A percentile compares a stretch with the other conserved stretches of the same genome.
Evolutionary conservation across 2,329 filamentous ascomycete species (phyloP).

Genomic region (Talaromyces sp.): DNA sequence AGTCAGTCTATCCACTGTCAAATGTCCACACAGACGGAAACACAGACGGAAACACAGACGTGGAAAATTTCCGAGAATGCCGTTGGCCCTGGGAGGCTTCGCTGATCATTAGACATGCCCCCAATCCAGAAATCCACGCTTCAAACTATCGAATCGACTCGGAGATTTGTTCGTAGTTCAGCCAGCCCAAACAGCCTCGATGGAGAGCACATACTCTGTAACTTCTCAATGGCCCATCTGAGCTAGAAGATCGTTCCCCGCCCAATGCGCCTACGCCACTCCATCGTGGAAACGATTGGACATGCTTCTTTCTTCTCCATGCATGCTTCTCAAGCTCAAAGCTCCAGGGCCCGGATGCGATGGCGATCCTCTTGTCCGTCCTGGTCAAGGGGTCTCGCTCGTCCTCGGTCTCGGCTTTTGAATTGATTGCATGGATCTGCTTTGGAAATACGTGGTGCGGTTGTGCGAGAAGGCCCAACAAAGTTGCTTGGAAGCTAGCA

Average conservation of each 20-base stretch:
- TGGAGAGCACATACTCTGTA: background rate
- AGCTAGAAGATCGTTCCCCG: background rate
- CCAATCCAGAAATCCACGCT: background rate
- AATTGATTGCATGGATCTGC: background rate
- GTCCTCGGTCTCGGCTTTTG: background rate
- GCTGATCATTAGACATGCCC: background rate
- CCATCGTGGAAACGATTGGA: background rate
- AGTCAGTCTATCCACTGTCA: background rate
- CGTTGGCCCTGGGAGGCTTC: background rate
- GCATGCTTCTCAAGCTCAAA: background rate
- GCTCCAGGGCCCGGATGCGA: background rate
- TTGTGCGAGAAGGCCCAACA: background rate
- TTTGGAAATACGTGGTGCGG: background rate
- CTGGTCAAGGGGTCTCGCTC: background rate
- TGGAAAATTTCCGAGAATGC: background rate
- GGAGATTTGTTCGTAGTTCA: conserved; percentile 7
- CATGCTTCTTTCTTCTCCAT: background rate
- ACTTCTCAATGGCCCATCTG: background rate
- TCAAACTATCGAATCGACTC: conserved; percentile 10
- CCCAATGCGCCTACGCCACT: background rate
- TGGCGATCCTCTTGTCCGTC: background rate
- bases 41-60: background rate
- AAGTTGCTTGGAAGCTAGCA: too few species aligned
- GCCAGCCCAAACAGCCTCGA: conserved; percentile 1
- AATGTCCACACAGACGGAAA: background rate